Conservation (phyloP, 2,329 filamentous ascomycete genomes). For the Colletotrichum sp. region DNA sequence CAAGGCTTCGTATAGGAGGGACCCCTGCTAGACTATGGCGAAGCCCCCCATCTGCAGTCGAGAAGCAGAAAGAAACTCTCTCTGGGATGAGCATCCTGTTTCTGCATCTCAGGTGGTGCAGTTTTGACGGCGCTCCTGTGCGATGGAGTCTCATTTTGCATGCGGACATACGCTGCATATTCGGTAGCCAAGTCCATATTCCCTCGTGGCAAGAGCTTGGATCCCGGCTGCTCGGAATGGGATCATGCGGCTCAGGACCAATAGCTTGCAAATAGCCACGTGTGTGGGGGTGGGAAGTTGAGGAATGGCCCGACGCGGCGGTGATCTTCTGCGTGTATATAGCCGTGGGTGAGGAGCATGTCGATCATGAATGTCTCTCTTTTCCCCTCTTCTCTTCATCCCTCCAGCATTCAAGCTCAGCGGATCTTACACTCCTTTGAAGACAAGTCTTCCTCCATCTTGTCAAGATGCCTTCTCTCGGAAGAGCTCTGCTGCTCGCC, state of each 20-base stretch:
- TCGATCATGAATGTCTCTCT: not conserved
- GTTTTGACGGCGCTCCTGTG: not conserved
- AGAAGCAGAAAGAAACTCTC: not conserved
- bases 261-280: not conserved
- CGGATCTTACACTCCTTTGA: not conserved
- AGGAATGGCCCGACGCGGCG: not conserved
- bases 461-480: constrained; percentile 8
- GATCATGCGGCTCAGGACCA: not conserved
- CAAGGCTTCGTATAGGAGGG: not conserved
- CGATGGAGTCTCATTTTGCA: not conserved
- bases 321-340: constrained; percentile 2
- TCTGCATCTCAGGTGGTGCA: not conserved
- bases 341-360: not conserved
- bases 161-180: constrained; percentile 4
- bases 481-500: constrained; percentile 1
- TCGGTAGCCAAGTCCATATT: not conserved
- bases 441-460: not conserved
- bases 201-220: not conserved
- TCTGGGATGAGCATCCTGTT: not conserved
- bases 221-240: not conserved
- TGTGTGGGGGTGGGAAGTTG: not conserved
- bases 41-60: not conserved
- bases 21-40: constrained; percentile 1
- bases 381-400: not conserved
- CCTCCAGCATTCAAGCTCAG: not conserved